Base-by-base conservation (phyloP, 805 yeast genomes). In the Teunomyces barrocoloradensis region DNA sequence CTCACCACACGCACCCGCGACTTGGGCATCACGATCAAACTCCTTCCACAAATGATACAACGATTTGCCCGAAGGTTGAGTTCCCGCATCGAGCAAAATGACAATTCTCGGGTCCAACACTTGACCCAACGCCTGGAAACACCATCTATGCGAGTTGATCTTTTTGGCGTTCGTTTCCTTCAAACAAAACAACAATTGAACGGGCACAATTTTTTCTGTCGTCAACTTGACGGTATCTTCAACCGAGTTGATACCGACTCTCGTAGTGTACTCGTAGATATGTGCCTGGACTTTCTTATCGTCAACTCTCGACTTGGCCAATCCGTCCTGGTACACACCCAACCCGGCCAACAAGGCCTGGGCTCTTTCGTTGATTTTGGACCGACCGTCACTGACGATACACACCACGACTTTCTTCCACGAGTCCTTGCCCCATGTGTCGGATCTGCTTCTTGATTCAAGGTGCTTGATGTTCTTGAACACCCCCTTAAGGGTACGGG, bases 1-100 rank as follows among this genome's bases (percentile, higher is more conserved):
- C 56, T 82, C 87, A n/a, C 87, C 87, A 66, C 86, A 81, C 4
- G 87, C 86, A 21, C 87, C 87, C 4, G 87, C 87, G 23, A 82
- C 82, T 48, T 74, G 74, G 7, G 75, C 73, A 56, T 82, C 80
- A 48, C 71, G 67, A 60, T 81, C 79, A 52, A 82, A 82, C 43
- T 81, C 84, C 53, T 79, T 78, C 87, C 87, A 82, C 45, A 82
- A 69, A 51, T 80, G 75, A 49, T 78, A 75, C 47, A 82, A 66
- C 4, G 87, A 74, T 53, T 78, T 78, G 20, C 77, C 74, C 1
- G 79, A 70, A 2, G 87, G 87, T 55, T 79, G 79, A 12, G 87
- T 82, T 45, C 87, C 87, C 18, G 85, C 84, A 59, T 82, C 87
- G 21, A 82, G 66, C 38, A 82, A 69, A 12, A 81, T 65, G 15